These are phyloP conservation scores for Eucalyptus cloeziana DNA, from an alignment of 345 rosid genomes.

Conservation along the genomic window DNA sequence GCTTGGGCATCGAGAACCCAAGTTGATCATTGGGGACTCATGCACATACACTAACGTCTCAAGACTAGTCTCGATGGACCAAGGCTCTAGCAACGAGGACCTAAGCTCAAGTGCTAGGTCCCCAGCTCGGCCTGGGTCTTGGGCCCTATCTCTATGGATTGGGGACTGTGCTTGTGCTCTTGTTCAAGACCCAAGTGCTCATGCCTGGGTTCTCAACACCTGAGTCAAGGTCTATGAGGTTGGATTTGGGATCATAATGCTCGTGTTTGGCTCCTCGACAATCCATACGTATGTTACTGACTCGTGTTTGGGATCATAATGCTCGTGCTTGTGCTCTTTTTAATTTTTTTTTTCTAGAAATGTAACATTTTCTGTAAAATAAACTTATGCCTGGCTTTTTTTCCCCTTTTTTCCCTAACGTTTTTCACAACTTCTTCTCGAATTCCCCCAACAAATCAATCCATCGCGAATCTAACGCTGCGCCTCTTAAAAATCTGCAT, in stretches of 20 bases:
- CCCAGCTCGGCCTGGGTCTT: not conserved
- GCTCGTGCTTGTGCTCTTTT: too few species aligned
- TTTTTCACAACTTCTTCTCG: not conserved
- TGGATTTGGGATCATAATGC: too few species aligned
- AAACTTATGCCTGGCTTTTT: not conserved
- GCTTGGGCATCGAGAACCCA: not conserved
- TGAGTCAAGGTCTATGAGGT: too few species aligned
- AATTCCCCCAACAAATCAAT: not conserved
- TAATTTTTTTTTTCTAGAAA: not conserved
- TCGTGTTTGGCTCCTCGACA: accelerated
- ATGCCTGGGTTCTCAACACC: accelerated
- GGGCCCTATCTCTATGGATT: too few species aligned
- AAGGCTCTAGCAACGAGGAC: accelerated
- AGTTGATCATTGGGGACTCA: not conserved
- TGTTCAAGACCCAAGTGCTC: too few species aligned
- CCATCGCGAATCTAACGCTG: not conserved
- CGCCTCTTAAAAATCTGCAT: not conserved
- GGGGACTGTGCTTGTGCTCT: too few species aligned
- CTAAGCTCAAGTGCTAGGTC: not conserved
- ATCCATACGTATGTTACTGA: too few species aligned
- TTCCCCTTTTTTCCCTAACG: accelerated
- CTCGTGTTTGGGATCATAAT: too few species aligned
- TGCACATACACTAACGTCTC: not conserved
- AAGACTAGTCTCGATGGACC: not conserved
- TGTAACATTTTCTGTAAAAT: not conserved